These are phyloP conservation scores for Carex sylvatica DNA, from an alignment of 202 grass and related monocot species.

Conservation along the genomic window DNA sequence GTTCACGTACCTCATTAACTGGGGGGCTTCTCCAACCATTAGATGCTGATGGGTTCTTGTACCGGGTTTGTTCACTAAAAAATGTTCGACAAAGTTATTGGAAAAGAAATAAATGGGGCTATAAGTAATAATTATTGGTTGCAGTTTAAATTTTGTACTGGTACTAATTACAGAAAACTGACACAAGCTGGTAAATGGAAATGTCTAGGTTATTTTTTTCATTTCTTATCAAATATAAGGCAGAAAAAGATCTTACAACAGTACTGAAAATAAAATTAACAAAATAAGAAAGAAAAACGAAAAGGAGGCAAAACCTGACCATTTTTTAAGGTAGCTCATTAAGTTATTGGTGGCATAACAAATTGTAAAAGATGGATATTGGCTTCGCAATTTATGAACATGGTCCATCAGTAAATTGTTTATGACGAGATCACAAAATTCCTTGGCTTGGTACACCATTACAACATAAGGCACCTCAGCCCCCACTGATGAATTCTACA, in stretches of 20 bases:
- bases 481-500: slow-evolving; percentile 45
- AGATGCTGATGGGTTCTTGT: slow-evolving; percentile 55
- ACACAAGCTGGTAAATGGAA: background rate
- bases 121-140: background rate
- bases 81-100: slow-evolving; percentile 22
- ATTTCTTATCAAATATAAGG: background rate
- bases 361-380: slow-evolving; percentile 59
- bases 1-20: slow-evolving; percentile 67
- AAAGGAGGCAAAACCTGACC: slow-evolving; percentile 39
- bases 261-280: slow-evolving; percentile 14
- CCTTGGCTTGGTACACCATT: slow-evolving; percentile 74
- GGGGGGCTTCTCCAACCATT: slow-evolving; percentile 53
- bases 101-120: background rate
- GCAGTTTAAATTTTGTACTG: background rate
- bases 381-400: slow-evolving; percentile 35
- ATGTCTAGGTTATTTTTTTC: background rate
- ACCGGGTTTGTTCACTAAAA: slow-evolving; percentile 72
- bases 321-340: slow-evolving; percentile 71
- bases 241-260: background rate
- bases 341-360: slow-evolving; percentile 75
- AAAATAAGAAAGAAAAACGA: background rate
- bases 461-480: slow-evolving; percentile 59
- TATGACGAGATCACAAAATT: slow-evolving; percentile 69
- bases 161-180: background rate
- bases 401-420: slow-evolving; percentile 36